Base-by-base conservation (phyloP, 129 eudicot species). In the Sambucus nigra region DNA sequence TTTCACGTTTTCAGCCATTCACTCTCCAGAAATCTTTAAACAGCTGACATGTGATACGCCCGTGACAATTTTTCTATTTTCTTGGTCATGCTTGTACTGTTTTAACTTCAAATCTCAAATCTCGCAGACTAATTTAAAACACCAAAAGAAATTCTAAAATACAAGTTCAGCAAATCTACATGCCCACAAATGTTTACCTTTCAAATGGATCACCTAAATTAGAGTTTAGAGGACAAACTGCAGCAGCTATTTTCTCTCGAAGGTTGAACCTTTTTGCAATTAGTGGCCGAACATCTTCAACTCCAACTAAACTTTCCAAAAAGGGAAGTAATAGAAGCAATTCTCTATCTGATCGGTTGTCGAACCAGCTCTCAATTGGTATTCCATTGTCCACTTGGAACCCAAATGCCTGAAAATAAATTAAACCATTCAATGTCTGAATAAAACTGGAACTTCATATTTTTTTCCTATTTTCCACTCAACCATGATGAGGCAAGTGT, bases 311-410 rank as follows among this genome's bases (percentile, higher is more conserved):
- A 57, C 82, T 92, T 71, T 92, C 96, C 67, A 92, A 68, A 73
- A 92, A 92, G 0, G 99, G 99, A 35, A 92, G 74, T 17, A 92
- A 33, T 17, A 51, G 41, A 35, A 92, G 69, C 47, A 92, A 59
- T 47, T 92, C 99, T 55, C 72, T 65, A 68, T 92, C 99, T 20
- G 77, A 72, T 38, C 75, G 91, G 50, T 86, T 94, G 24, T 86
- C 99, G 18, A 82, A 92, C 99, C 96, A 92, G 76, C 99, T 92
- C 69, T 86, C 94, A 7, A 92, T 92, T 14, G 99, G 99, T 59
- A 92, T 86, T 35, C 99, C 99, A 39, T 92, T 92, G 78, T 92
- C 99, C 20, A 92, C 84, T 76, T 92, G 99, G 62, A 92, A 92
- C 46, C 99, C 99, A 71, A 92, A 92, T 58, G 92, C 99, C 99